phyloP scores from a whole-genome alignment of 2,329 filamentous ascomycete species.

The Gaeumannomyces sp. region DNA sequence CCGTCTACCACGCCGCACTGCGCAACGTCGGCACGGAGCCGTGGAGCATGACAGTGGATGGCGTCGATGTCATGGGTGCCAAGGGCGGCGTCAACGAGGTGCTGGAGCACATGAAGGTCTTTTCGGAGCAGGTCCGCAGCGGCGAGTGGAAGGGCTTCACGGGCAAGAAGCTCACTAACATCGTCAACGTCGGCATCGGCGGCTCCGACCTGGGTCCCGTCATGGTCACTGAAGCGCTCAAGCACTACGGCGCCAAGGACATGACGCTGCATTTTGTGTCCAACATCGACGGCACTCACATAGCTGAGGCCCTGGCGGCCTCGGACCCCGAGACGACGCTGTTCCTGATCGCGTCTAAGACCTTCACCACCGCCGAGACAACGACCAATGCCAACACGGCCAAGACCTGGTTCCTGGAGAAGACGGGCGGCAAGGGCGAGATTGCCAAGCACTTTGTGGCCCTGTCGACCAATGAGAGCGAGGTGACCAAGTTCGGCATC shows the following conservation, averaged over 20 bases:
- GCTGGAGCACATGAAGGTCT: conserved; percentile 96
- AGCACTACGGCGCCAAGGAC: conserved; percentile 81
- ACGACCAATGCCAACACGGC: conserved; percentile 95
- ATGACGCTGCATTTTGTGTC: conserved; percentile 96
- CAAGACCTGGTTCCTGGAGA: conserved; percentile 93
- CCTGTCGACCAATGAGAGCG: conserved; percentile 87
- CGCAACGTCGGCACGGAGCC: conserved; percentile 70
- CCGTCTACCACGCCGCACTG: conserved; percentile 91
- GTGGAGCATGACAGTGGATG: conserved; percentile 78
- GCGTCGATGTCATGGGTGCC: conserved; percentile 84
- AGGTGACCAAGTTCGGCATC: conserved; percentile 98
- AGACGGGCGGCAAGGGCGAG: conserved; percentile 66
- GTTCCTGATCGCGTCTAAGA: conserved; percentile 98
- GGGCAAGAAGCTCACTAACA: conserved; percentile 93
- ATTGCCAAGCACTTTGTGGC: conserved; percentile 99
- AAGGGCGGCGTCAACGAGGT: conserved; percentile 86
- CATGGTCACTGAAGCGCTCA: conserved; percentile 97
- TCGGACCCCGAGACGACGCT: conserved; percentile 98
- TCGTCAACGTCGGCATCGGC: conserved; percentile 96
- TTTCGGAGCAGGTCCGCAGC: conserved; percentile 88
- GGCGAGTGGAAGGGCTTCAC: conserved; percentile 96
- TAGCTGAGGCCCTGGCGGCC: conserved; percentile 81
- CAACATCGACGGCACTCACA: conserved; percentile 98
- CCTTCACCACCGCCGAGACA: conserved; percentile 97
- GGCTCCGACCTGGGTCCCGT: conserved; percentile 98